phyloP scores from a whole-genome alignment of 1,284 basidiomycete species.

The Sporisorium reilianum region DNA sequence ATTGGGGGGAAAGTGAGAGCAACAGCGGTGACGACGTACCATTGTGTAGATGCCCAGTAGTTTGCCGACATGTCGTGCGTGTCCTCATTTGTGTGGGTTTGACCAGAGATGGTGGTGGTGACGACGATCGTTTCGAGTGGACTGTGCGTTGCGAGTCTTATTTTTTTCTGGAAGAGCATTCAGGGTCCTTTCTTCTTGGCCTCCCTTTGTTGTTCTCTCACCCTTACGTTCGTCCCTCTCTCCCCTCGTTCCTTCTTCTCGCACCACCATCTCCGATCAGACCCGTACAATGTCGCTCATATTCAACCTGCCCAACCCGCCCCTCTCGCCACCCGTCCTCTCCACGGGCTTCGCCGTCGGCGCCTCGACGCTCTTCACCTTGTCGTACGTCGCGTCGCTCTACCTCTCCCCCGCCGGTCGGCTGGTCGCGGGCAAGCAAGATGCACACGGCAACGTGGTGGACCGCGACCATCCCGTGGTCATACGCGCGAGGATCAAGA shows the following conservation, averaged over 20 bases:
- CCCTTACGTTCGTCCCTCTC: too few relatives aligned
- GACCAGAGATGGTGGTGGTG: background rate
- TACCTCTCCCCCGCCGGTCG: slow-evolving; percentile 70
- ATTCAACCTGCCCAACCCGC: slow-evolving; percentile 13
- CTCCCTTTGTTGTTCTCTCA: background rate
- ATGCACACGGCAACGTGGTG: slow-evolving; percentile 27
- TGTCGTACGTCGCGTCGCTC: slow-evolving; percentile 71
- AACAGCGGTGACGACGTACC: slow-evolving; percentile 30
- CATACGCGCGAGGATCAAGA: slow-evolving; percentile 48
- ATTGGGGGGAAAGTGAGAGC: background rate
- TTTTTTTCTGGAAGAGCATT: background rate
- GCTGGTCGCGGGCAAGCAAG: slow-evolving; percentile 11
- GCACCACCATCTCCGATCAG: background rate
- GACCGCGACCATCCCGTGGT: slow-evolving; percentile 52
- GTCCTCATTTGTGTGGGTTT: background rate
- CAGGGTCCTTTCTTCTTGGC: slow-evolving; percentile 15
- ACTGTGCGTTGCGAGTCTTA: slow-evolving; percentile 5
- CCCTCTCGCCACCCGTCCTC: slow-evolving; percentile 20
- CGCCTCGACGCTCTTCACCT: slow-evolving; percentile 66
- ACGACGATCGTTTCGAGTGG: background rate
- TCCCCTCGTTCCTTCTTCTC: slow-evolving; percentile 5
- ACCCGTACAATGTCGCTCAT: slow-evolving; percentile 33
- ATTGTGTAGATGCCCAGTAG: slow-evolving; percentile 65
- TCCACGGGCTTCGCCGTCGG: slow-evolving; percentile 29
- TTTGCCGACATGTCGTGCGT: slow-evolving; percentile 58